Base-by-base conservation (phyloP, 106 monocot genomes). In the Posidonia australis region DNA sequence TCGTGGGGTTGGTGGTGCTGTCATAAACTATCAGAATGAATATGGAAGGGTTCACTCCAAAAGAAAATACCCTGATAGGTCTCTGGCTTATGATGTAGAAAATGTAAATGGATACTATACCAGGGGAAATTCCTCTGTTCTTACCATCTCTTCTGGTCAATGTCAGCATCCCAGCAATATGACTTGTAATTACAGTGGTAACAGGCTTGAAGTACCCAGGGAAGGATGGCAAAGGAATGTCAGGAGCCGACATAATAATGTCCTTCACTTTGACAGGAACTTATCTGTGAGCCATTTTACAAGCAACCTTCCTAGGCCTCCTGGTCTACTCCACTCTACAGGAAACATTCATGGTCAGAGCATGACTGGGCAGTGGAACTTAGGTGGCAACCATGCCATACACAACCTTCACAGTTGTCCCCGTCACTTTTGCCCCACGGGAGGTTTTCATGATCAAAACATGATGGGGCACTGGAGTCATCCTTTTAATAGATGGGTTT, bases 171-270 rank as follows among this genome's bases (percentile, higher is more conserved):
- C 13, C 24, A 26, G 54, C 26, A 55, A 55, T 55, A 21, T 55
- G 13, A 55, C 24, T 55, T 24, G 23, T 13, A 23, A 12, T 23
- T 12, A 26, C 54, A 20, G 24, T 20, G 23, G 23, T 24, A 55
- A 55, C 26, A 55, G 54, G 22, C 23, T 24, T 55, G 24, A 12
- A 11, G 54, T 22, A 23, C 23, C 54, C 4, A 24, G 24, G 54
- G 26, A 55, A 21, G 54, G 54, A 22, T 55, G 54, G 54, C 54
- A 55, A 23, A 55, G 54, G 54, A 55, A 55, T 55, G 26, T 55
- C 9, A 55, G 20, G 54, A 55, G 22, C 22, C 54, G 54, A 26
- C 54, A 10, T 22, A 23, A 23, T 55, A 3, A 55, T 55, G 54
- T 24, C 20, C 21, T 10, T 55, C 23, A 23, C 54, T 24, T 23